Conservation (phyloP, 352 stramenopile genomes). For the Thalassiosira mediterranea region DNA sequence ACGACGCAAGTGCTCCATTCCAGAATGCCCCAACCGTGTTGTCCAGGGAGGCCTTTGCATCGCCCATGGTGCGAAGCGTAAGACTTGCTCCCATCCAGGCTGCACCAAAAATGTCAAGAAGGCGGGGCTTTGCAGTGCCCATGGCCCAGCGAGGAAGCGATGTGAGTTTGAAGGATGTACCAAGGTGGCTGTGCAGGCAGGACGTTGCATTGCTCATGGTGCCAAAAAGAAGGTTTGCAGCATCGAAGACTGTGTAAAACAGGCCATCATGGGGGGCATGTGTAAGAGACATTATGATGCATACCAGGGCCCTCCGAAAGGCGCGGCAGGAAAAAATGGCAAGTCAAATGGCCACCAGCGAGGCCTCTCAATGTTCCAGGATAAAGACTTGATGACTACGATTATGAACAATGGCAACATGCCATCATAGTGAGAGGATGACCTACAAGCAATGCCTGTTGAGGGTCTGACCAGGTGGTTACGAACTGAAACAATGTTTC, state of each 20-base stretch:
- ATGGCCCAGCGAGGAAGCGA: conserved; percentile 75
- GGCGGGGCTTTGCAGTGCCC: conserved; percentile 73
- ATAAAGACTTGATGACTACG: no score
- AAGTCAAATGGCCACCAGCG: no score
- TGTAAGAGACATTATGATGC: conserved; percentile 83
- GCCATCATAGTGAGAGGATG: no score
- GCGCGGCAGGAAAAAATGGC: no score
- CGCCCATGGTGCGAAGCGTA: conserved; percentile 76
- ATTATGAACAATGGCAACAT: no score
- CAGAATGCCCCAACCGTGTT: conserved; percentile 72
- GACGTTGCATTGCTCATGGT: conserved; percentile 79
- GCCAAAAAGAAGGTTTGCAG: conserved; percentile 80
- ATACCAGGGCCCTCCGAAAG: no score
- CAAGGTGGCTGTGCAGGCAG: conserved; percentile 81
- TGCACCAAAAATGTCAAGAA: conserved; percentile 84
- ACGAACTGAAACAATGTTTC: no score
- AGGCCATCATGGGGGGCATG: conserved; percentile 78
- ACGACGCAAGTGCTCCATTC: conserved; percentile 51
- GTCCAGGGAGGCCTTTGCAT: conserved; percentile 79
- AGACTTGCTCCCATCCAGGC: conserved; percentile 71
- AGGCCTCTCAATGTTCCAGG: no score
- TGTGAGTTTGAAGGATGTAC: conserved; percentile 67
- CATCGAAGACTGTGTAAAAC: conserved; percentile 70
- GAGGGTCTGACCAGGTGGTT: no score
- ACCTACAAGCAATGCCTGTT: no score